phyloP scores from a whole-genome alignment of 257 asterid genomes.

The Fraxinus excelsior region DNA sequence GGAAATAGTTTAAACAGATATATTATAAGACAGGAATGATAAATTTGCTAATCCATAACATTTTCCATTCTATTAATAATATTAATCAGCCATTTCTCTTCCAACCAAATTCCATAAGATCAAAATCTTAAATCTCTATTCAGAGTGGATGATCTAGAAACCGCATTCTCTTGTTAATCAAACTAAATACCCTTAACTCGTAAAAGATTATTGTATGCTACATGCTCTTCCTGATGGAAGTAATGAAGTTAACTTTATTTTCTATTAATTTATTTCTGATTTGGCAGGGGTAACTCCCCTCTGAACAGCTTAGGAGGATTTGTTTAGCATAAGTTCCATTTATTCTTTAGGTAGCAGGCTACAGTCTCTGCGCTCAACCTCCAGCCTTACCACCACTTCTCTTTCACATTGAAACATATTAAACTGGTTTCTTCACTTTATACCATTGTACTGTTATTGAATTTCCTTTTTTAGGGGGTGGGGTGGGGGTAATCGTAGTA shows the following conservation, averaged over 20 bases:
- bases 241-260: neutral
- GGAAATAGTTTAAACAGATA: neutral
- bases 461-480: neutral
- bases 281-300: neutral
- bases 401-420: neutral
- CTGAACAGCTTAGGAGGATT: neutral
- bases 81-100: neutral
- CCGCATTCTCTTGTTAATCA: neutral
- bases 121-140: neutral
- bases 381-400: neutral
- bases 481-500: neutral
- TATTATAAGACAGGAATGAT: neutral
- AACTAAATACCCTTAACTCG: neutral
- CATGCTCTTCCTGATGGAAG: constrained; percentile 3
- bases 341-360: neutral
- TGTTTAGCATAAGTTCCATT: neutral
- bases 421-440: neutral
- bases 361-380: neutral
- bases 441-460: neutral
- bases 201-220: neutral
- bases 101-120: neutral
- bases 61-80: neutral
- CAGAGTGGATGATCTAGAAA: neutral
- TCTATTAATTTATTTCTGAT: neutral
- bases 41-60: neutral